Conservation (phyloP, 345 rosid species). For the Nephelium lappaceum region DNA sequence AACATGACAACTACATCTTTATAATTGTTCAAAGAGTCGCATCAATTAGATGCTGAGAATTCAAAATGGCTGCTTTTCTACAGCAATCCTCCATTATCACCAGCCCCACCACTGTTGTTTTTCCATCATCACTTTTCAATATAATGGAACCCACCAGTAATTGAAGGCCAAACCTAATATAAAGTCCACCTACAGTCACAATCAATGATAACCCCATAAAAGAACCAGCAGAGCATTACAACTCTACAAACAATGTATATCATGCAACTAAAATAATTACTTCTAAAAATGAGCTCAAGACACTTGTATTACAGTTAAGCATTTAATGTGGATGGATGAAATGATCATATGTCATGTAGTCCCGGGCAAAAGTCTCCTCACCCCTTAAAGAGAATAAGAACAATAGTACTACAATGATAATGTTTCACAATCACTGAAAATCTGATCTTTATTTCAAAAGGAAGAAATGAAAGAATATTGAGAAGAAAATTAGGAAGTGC, state of each 20-base stretch:
- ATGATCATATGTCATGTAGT: neutral
- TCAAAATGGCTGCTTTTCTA: slow-evolving; percentile 19
- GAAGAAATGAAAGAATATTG: neutral
- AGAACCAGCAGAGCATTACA: neutral
- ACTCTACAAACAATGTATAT: slow-evolving; percentile 1
- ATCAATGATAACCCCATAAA: neutral
- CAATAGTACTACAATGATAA: neutral
- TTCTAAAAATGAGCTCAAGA: neutral
- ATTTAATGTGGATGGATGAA: neutral
- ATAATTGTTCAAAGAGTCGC: slow-evolving; percentile 2
- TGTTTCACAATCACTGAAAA: slow-evolving; percentile 1
- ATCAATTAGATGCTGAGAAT: neutral
- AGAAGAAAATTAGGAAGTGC: neutral
- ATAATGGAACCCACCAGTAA: slow-evolving; percentile 10
- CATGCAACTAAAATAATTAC: neutral
- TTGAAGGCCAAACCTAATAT: neutral
- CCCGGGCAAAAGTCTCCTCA: neutral
- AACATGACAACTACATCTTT: neutral
- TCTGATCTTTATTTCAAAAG: neutral
- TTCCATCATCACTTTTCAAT: neutral
- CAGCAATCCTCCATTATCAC: slow-evolving; percentile 9
- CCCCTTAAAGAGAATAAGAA: slow-evolving; percentile 1
- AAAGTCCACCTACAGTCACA: slow-evolving; percentile 6
- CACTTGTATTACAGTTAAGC: neutral
- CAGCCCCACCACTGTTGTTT: neutral